Evolutionary conservation across 2,329 filamentous ascomycete species (phyloP), one percentile per base, ranked within the genome.

Genomic region (Diaporthe aspalathi): DNA sequence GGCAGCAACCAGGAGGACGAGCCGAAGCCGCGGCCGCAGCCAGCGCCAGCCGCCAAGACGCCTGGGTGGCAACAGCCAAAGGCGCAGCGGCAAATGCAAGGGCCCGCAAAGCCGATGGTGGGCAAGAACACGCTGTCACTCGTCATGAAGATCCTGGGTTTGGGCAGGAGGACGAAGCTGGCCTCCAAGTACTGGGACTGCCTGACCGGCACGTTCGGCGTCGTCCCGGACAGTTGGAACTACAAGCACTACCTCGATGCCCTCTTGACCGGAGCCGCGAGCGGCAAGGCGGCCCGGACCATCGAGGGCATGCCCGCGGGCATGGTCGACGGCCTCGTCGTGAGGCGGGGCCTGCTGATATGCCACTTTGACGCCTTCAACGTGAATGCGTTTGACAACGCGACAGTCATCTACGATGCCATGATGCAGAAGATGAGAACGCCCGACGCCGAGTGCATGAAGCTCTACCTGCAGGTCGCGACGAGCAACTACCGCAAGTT

Each of bases 341-440:
- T 94, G 82, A 88, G 89, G 67, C 87, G 94, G 57, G 94, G 92
- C 68, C 90, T 98, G 84, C 87, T 87, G 74, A 86, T 90, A 6
- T 97, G 94, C 80, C 83, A 89, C 29, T 88, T 91, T 70, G 94
- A 98, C 83, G 92, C 90, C 77, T 90, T 91, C 69, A 97, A 97
- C 79, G 84, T 80, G n/a, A 88, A 91, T 67, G 88, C 89, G 27
- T 87, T 97, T 74, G 81, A 84, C 3, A 86, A 92, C 74, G 92
- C 93, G 5, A 89, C 85, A 65, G 80, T 84, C 65, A 84, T 97
- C 32, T 82, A 97, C 38, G 84, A 90, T 67, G 79, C 88, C 65
- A 94, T 95, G 91, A 76, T 80, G 56, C 75, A 77, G 35, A 79
- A 77, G 7, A 76, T 84, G 17, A 74, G 78, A 14, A 77, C 82